phyloP scores from a whole-genome alignment of 1,139 yeast species.

The Lodderomyces elongisporus region DNA sequence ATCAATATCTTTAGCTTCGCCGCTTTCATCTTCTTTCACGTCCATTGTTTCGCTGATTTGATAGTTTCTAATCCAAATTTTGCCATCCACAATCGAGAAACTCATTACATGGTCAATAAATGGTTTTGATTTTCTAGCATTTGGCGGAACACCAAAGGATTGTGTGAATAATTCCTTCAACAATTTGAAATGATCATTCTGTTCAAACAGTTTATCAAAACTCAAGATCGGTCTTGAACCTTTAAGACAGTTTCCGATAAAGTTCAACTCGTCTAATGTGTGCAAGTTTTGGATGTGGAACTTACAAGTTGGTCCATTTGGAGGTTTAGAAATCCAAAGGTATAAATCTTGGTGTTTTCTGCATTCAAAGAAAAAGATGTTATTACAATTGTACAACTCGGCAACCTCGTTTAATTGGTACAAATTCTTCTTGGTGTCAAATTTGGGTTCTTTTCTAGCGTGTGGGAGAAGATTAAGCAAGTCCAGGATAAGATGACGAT shows the following conservation, averaged over 20 bases:
- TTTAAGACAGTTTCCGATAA: slow-evolving; percentile 91
- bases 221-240: slow-evolving; percentile 96
- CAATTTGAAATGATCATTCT: slow-evolving; percentile 58
- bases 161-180: slow-evolving; percentile 84
- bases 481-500: slow-evolving; percentile 89
- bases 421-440: slow-evolving; percentile 87
- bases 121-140: slow-evolving; percentile 91
- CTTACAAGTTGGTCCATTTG: slow-evolving; percentile 95
- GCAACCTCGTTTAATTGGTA: slow-evolving; percentile 92
- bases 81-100: slow-evolving; percentile 86
- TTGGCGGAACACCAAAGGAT: slow-evolving; percentile 93
- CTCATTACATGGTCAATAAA: slow-evolving; percentile 94
- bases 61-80: slow-evolving; percentile 93
- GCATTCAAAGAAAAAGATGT: slow-evolving; percentile 89
- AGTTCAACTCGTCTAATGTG: slow-evolving; percentile 92
- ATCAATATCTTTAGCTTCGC: slow-evolving; percentile 26
- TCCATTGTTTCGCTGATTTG: slow-evolving; percentile 77
- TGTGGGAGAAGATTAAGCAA: slow-evolving; percentile 80
- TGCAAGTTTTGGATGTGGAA: slow-evolving; percentile 93
- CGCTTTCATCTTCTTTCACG: slow-evolving; percentile 36
- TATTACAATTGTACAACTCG: slow-evolving; percentile 95
- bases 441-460: slow-evolving; percentile 92
- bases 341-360: slow-evolving; percentile 95
- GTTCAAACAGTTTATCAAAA: slow-evolving; percentile 70
- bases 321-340: slow-evolving; percentile 92